These are phyloP conservation scores for Spinellus fusiger DNA, from an alignment of 192 early-diverging fungal genomes.

Conservation along the genomic window DNA sequence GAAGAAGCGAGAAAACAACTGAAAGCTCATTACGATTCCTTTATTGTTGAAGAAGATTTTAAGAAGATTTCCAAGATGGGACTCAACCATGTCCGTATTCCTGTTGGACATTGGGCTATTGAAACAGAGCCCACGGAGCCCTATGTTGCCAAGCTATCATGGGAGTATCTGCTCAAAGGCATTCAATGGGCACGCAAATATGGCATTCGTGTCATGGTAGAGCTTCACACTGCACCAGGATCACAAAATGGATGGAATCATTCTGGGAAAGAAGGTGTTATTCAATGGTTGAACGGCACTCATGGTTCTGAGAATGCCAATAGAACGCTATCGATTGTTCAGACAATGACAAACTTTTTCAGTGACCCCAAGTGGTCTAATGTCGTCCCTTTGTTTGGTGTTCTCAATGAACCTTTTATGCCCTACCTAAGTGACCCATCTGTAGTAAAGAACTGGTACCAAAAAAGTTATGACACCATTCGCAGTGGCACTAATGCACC, in stretches of 20 bases:
- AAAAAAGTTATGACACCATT: slow-evolving; percentile 28
- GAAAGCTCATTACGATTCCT: slow-evolving; percentile 52
- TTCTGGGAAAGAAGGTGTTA: slow-evolving; percentile 33
- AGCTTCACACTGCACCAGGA: slow-evolving; percentile 66
- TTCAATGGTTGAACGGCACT: slow-evolving; percentile 40
- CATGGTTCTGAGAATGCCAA: slow-evolving; percentile 38
- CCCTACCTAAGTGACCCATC: slow-evolving; percentile 3
- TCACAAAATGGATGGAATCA: slow-evolving; percentile 70
- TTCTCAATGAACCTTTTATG: slow-evolving; percentile 45
- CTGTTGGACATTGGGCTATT: slow-evolving; percentile 68
- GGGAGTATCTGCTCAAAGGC: slow-evolving; percentile 47
- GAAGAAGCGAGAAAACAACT: slow-evolving; percentile 41
- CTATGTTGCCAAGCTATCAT: slow-evolving; percentile 51
- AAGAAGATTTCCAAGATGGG: slow-evolving; percentile 43
- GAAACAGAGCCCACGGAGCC: slow-evolving; percentile 45
- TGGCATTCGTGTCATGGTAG: slow-evolving; percentile 59
- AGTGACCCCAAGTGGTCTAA: slow-evolving; percentile 37
- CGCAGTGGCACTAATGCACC: slow-evolving; percentile 28
- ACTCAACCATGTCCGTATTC: slow-evolving; percentile 66
- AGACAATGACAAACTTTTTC: slow-evolving; percentile 50
- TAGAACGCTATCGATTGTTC: slow-evolving; percentile 44
- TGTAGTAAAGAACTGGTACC: slow-evolving; percentile 32
- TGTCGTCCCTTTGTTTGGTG: slow-evolving; percentile 42
- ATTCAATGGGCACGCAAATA: slow-evolving; percentile 60
- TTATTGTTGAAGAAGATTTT: slow-evolving; percentile 57